Evolutionary conservation across 2,329 filamentous ascomycete species (phyloP), one percentile per base, ranked within the genome.

Genomic region (Anisogramma anomala): DNA sequence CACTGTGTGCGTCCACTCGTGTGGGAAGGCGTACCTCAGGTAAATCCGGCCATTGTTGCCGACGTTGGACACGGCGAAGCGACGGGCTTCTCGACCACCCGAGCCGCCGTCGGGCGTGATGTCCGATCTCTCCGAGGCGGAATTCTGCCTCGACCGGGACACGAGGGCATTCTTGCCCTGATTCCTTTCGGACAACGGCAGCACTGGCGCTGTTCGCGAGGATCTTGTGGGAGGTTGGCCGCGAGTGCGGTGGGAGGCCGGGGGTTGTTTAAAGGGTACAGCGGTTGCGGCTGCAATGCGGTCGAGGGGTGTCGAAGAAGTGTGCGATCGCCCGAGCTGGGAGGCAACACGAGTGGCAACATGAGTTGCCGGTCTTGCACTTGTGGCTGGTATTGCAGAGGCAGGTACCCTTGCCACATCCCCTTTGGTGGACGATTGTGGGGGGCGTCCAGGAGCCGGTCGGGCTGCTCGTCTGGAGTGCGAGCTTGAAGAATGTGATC

Each of bases 11-110:
- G 23, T 14, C 8, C 6, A 23, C 17, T 15, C 8, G 8, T 17
- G 28, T n/a, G 4, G 10, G 6, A 17, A 3, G 25, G 46, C 73
- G 55, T 76, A 88, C 82, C 82, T 83, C 50, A 89, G 58, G 60
- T 86, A 89, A 59, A 89, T 84, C 56, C 79, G 78, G 28, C 84
- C 84, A 61, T 87, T 86, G 56, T 86, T 84, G 18, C 83, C 83
- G 45, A 89, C 83, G 58, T 87, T 88, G 37, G 80, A 77, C 41
- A 89, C 84, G 2, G 82, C 79, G 57, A 89, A 88, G 53, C 84
- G 78, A 41, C 80, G 73, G 36, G 77, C 79, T 56, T 79, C 76
- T 45, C 79, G 71, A 25, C 74, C 71, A 41, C 68, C 73, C 34
- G 77, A 74, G 43, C 68, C 63, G 44, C 72, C 72, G 53, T 84